phyloP scores from a whole-genome alignment of 192 early-diverging fungal species.

The Backusella circina region DNA sequence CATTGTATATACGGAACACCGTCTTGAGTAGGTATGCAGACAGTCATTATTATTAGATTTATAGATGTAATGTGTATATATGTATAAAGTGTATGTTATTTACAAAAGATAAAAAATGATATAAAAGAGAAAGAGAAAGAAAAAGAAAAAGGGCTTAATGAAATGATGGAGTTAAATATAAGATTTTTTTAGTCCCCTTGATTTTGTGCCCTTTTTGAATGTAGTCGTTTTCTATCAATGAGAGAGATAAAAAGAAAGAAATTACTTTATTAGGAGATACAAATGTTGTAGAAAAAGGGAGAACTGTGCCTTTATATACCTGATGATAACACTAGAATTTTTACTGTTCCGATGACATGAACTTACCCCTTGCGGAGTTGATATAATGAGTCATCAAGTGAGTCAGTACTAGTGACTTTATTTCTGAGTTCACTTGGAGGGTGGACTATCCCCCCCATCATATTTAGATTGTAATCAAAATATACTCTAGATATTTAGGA shows the following conservation, averaged over 20 bases:
- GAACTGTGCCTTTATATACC: conserved; percentile 1
- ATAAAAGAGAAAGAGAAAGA: background rate
- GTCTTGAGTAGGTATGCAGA: conserved; percentile 22
- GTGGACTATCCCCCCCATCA: background rate
- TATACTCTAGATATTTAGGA: background rate
- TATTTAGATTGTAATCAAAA: background rate
- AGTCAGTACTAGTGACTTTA: background rate
- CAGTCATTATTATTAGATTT: conserved; percentile 5
- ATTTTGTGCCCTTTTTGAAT: background rate
- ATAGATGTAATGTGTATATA: background rate
- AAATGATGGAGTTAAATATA: background rate
- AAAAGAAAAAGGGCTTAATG: background rate
- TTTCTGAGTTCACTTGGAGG: background rate
- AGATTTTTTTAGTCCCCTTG: background rate
- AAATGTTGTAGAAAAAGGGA: background rate
- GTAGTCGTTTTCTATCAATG: background rate
- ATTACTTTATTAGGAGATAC: background rate
- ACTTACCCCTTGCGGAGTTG: background rate
- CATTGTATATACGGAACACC: conserved; percentile 21
- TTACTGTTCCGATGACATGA: background rate
- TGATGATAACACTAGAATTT: background rate
- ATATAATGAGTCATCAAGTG: background rate
- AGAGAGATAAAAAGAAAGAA: conserved; percentile 14
- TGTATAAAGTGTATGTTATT: background rate
- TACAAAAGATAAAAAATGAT: background rate